phyloP scores from a whole-genome alignment of 2,329 filamentous ascomycete genomes.

The Colletotrichum sp. region DNA sequence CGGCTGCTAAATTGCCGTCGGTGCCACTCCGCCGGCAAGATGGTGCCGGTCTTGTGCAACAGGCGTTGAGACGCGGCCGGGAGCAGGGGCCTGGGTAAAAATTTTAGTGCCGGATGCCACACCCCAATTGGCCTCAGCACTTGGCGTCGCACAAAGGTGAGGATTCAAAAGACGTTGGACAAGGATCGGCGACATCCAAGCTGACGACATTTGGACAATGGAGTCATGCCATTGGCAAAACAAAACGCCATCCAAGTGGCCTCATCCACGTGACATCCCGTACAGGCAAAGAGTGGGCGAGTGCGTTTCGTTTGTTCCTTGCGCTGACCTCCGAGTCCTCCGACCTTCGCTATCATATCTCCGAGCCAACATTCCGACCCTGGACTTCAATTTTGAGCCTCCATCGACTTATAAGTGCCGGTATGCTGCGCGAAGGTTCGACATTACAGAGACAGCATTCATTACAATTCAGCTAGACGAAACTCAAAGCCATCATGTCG shows the following conservation, averaged over 20 bases:
- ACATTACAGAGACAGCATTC: neutral
- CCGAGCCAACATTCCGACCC: neutral
- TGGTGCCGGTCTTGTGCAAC: neutral
- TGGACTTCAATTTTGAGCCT: neutral
- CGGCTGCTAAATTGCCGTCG: neutral
- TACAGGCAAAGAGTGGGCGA: neutral
- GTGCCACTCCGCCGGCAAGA: neutral
- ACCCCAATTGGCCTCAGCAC: neutral
- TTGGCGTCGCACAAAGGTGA: neutral
- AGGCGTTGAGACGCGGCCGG: neutral
- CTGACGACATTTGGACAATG: neutral
- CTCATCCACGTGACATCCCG: neutral
- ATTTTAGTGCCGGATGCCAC: neutral
- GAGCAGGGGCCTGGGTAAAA: neutral
- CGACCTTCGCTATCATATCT: constrained; percentile 8
- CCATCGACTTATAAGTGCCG: neutral
- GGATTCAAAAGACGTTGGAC: neutral
- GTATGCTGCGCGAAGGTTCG: neutral
- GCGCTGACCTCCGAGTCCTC: neutral
- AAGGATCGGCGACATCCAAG: neutral
- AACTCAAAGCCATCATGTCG: neutral
- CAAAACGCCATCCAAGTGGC: neutral
- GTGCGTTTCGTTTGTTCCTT: neutral
- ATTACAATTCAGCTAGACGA: neutral
- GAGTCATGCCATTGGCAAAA: neutral